A percentile compares a stretch with the other conserved stretches of the same genome.
Conservation (phyloP, 1,284 basidiomycete genomes). For the Exsudoporus floridanus region DNA sequence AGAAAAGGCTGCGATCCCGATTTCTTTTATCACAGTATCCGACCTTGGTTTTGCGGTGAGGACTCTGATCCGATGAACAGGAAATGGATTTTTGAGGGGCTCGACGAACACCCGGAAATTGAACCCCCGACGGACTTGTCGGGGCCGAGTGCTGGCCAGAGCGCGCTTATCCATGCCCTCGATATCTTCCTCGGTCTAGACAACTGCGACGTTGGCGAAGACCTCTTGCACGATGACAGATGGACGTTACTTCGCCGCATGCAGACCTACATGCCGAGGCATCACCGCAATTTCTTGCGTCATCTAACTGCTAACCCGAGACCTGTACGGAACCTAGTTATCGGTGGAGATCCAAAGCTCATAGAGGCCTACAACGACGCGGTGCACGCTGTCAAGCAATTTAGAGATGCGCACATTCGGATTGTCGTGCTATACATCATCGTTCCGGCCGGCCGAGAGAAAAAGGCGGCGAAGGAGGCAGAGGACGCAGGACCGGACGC, state of each 20-base stretch:
- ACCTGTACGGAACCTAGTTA: constrained; percentile 46
- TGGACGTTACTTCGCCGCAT: constrained; percentile 74
- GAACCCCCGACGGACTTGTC: constrained; percentile 64
- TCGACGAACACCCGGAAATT: constrained; percentile 53
- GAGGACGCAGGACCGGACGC: constrained; percentile 28
- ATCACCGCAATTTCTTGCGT: constrained; percentile 85
- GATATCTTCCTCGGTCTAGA: constrained; percentile 90
- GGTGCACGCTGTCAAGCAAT: constrained; percentile 71
- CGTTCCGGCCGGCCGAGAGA: constrained; percentile 55
- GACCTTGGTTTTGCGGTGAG: constrained; percentile 91
- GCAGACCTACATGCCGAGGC: constrained; percentile 88
- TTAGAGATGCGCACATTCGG: constrained; percentile 86
- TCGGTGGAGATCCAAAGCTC: constrained; percentile 35
- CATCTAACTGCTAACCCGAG: constrained; percentile 71
- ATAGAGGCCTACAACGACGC: constrained; percentile 73
- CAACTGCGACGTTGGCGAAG: constrained; percentile 38
- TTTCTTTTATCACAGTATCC: constrained; percentile 81
- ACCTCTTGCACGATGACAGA: constrained; percentile 3
- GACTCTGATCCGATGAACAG: constrained; percentile 62
- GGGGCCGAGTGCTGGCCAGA: constrained; percentile 91
- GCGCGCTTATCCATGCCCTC: constrained; percentile 83
- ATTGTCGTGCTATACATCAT: constrained; percentile 86
- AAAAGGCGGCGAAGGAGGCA: constrained; percentile 6
- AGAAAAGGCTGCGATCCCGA: constrained; percentile 75
- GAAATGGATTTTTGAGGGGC: constrained; percentile 83